Percentiles rank a stretch among this genome's conserved stretches.
Evolutionary conservation across 2,329 filamentous ascomycete species (phyloP).

Genomic region (Cadophora sp.): DNA sequence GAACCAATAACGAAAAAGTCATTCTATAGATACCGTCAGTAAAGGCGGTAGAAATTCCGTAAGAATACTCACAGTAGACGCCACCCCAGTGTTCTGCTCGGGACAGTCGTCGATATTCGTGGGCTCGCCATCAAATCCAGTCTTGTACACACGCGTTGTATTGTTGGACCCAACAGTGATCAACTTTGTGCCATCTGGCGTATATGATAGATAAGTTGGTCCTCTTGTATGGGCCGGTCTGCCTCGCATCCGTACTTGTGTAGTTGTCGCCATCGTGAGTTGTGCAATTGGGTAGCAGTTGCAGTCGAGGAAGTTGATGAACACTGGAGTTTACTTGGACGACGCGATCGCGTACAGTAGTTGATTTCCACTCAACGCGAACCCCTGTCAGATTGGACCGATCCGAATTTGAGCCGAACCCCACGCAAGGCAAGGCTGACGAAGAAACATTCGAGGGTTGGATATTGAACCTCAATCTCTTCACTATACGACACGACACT

Average conservation of each 20-base stretch:
- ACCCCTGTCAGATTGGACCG: conserved; percentile 29
- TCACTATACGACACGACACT: not conserved
- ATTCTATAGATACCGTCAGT: conserved; percentile 55
- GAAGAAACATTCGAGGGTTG: not conserved
- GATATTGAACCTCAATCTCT: not conserved
- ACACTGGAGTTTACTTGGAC: conserved; percentile 29
- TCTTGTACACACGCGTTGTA: conserved; percentile 89
- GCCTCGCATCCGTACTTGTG: conserved; percentile 59
- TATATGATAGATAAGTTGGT: conserved; percentile 86
- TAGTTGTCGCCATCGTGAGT: conserved; percentile 44
- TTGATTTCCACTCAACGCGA: conserved; percentile 38
- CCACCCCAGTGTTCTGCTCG: conserved; percentile 83
- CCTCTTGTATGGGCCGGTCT: conserved; percentile 83
- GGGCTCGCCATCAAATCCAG: conserved; percentile 90
- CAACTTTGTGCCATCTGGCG: conserved; percentile 83
- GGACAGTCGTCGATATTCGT: conserved; percentile 89
- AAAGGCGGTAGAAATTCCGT: not conserved
- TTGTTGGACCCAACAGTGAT: conserved; percentile 95
- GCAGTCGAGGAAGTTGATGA: conserved; percentile 20
- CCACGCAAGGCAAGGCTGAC: conserved; percentile 22
- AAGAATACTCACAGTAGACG: conserved; percentile 61
- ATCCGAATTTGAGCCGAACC: conserved; percentile 9
- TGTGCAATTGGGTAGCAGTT: conserved; percentile 25
- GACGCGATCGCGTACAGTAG: conserved; percentile 17
- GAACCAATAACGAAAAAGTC: conserved; percentile 88